These are phyloP conservation scores for Tylopilus orsonianus DNA, from an alignment of 1,284 basidiomycete species.

Conservation along the genomic window DNA sequence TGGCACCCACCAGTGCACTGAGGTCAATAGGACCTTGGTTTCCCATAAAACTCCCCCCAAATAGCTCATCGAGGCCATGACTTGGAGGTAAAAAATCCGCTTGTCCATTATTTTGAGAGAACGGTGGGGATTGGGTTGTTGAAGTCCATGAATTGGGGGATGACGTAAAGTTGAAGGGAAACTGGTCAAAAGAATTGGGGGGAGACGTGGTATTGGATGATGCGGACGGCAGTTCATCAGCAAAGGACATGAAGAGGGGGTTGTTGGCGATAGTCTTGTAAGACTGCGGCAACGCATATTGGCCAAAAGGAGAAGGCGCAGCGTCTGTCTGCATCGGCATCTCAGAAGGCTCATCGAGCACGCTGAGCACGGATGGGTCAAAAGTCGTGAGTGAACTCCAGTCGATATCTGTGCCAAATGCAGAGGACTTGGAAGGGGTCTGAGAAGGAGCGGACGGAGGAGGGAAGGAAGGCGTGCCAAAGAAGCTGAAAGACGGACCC, in stretches of 20 bases:
- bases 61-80: constrained; percentile 58
- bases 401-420: constrained; percentile 49
- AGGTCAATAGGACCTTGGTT: constrained; percentile 45
- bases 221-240: constrained; percentile 46
- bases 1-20: constrained; percentile 41
- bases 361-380: constrained; percentile 59
- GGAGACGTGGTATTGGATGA: constrained; percentile 26
- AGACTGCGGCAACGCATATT: constrained; percentile 38
- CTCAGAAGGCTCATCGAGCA: constrained; percentile 57
- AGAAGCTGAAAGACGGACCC: constrained; percentile 32
- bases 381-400: constrained; percentile 65
- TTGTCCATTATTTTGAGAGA: constrained; percentile 26
- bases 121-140: constrained; percentile 40
- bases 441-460: constrained; percentile 25
- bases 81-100: constrained; percentile 34
- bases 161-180: constrained; percentile 26
- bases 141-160: constrained; percentile 33
- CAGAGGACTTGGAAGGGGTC: constrained; percentile 18
- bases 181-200: constrained; percentile 23
- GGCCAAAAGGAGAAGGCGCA: constrained; percentile 43
- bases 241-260: constrained; percentile 78
- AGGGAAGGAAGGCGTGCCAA: constrained; percentile 25
- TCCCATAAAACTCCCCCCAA: constrained; percentile 52
- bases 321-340: constrained; percentile 58
- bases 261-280: constrained; percentile 78